Evolutionary conservation across 495 filamentous ascomycete species (phyloP).

Genomic region (Mytilinidion resinicola): DNA sequence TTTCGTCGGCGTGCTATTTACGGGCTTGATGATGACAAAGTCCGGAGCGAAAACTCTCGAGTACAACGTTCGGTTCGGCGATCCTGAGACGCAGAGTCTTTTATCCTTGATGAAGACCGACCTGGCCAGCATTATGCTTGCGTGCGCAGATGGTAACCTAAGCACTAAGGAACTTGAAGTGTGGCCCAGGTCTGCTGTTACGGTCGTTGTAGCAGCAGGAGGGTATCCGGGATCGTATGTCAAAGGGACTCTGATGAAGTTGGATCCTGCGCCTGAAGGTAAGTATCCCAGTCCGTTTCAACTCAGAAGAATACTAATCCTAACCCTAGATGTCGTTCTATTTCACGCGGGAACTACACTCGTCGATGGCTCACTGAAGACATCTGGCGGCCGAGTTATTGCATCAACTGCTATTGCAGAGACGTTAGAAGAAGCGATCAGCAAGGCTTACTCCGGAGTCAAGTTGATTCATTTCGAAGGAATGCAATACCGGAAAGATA

Average conservation of each 20-base stretch:
- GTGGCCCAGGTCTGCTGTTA: constrained; percentile 65
- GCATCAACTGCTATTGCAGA: constrained; percentile 72
- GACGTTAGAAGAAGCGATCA: constrained; percentile 71
- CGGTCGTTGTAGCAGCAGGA: constrained; percentile 86
- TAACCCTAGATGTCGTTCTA: constrained; percentile 50
- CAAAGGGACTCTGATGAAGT: constrained; percentile 70
- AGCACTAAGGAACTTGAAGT: constrained; percentile 63
- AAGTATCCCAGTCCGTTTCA: neutral
- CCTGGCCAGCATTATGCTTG: constrained; percentile 83
- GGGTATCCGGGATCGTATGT: constrained; percentile 91
- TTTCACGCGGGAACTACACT: constrained; percentile 91
- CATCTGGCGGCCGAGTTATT: constrained; percentile 84
- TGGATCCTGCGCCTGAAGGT: constrained; percentile 45
- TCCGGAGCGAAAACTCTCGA: constrained; percentile 83
- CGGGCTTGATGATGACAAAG: constrained; percentile 91
- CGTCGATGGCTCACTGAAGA: constrained; percentile 55
- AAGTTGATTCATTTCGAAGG: constrained; percentile 73
- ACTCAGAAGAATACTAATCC: no score
- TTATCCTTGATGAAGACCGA: constrained; percentile 83
- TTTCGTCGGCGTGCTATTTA: constrained; percentile 86
- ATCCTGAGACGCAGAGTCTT: constrained; percentile 92
- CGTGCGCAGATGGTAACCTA: constrained; percentile 71
- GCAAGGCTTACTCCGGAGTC: constrained; percentile 76
- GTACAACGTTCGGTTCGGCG: constrained; percentile 95
- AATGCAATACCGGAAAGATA: constrained; percentile 92